Evolutionary conservation across 306 rosid species (phyloP).

Genomic region (Amphicarpaea edgeworthii): DNA sequence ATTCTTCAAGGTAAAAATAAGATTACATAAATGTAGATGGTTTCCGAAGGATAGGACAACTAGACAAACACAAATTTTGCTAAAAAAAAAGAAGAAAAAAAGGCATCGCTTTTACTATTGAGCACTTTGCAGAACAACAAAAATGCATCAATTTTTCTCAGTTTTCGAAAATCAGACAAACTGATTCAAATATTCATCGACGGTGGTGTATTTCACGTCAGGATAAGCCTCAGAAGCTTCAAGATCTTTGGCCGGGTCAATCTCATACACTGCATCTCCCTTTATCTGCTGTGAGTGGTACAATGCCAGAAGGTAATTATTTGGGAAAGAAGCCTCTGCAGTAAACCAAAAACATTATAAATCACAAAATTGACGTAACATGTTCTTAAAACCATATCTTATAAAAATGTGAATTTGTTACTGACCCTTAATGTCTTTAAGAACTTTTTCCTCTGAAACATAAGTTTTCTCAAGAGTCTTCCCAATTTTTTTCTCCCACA

Average conservation of each 20-base stretch:
- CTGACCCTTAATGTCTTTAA: slow-evolving; percentile 53
- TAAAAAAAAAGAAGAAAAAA: no score
- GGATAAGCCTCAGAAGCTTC: slow-evolving; percentile 58
- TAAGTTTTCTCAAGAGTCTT: slow-evolving; percentile 49
- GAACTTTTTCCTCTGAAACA: slow-evolving; percentile 52
- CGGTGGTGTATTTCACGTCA: slow-evolving; percentile 53
- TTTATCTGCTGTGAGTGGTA: slow-evolving; percentile 49
- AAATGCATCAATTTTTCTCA: neutral
- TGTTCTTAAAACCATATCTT: neutral
- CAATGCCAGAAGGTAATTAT: slow-evolving; percentile 47
- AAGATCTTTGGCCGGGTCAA: slow-evolving; percentile 50
- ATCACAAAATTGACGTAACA: neutral
- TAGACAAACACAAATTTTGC: no score
- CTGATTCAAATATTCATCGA: slow-evolving; percentile 43
- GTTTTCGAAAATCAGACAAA: slow-evolving; percentile 39
- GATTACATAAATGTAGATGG: neutral
- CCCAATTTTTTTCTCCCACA: slow-evolving; percentile 64
- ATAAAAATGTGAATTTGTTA: neutral
- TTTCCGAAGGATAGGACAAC: neutral
- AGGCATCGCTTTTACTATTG: neutral
- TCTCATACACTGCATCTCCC: slow-evolving; percentile 56
- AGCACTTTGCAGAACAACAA: neutral
- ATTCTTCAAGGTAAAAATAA: neutral
- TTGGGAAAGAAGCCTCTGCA: slow-evolving; percentile 52
- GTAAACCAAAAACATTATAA: neutral